phyloP scores from a whole-genome alignment of 2,329 filamentous ascomycete genomes.

The Stemphylium beticola region DNA sequence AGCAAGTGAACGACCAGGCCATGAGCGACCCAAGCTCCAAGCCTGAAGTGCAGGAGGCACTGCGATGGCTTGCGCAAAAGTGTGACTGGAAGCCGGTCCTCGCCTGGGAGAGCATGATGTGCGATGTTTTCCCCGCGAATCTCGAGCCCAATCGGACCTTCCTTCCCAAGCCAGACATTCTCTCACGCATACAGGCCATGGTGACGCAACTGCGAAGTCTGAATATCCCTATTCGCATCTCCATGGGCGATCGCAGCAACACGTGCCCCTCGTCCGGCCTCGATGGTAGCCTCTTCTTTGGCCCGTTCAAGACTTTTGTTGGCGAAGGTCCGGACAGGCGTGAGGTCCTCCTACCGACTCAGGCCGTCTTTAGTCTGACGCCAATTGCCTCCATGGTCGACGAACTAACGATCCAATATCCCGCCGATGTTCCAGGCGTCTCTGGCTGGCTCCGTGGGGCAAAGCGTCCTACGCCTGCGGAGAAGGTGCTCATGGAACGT shows the following conservation, averaged over 20 bases:
- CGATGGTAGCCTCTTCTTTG: constrained; percentile 45
- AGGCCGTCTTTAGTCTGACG: constrained; percentile 42
- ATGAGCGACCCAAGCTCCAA: constrained; percentile 36
- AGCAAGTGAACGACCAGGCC: constrained; percentile 17
- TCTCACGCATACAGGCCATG: constrained; percentile 41
- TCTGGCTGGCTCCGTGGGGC: constrained; percentile 31
- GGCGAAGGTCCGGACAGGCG: constrained; percentile 32
- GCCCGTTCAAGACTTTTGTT: constrained; percentile 42
- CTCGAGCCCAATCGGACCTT: constrained; percentile 37
- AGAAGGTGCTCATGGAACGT: constrained; percentile 37
- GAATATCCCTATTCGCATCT: constrained; percentile 43
- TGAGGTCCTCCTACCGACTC: constrained; percentile 40
- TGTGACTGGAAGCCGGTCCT: constrained; percentile 45
- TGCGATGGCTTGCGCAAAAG: constrained; percentile 41
- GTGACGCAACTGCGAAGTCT: constrained; percentile 35
- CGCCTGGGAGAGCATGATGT: constrained; percentile 46
- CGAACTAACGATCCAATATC: constrained; percentile 46
- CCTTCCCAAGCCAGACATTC: constrained; percentile 40
- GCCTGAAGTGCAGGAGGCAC: constrained; percentile 40
- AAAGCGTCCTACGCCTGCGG: constrained; percentile 31
- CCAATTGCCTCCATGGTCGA: constrained; percentile 44
- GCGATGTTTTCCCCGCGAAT: constrained; percentile 46
- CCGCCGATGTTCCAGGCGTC: constrained; percentile 41
- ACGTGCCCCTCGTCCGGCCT: constrained; percentile 34
- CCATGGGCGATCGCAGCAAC: constrained; percentile 41